A percentile compares a stretch with the other conserved stretches of the same genome.
These are phyloP conservation scores for Suillus plorans DNA, from an alignment of 768 basidiomycete species.

Conservation along the genomic window DNA sequence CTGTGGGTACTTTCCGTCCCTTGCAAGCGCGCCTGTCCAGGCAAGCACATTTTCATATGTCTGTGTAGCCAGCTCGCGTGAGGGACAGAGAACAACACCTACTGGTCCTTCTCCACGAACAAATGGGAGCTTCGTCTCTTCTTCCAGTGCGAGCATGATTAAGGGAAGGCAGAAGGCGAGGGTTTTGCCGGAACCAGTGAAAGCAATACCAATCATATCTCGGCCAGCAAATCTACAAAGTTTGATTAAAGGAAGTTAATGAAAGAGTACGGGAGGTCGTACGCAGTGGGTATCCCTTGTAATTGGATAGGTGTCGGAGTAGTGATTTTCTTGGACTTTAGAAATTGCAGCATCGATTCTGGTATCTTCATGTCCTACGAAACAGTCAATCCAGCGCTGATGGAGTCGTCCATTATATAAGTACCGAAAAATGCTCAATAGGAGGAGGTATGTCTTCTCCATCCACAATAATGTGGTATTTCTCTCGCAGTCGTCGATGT, in stretches of 20 bases:
- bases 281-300: constrained; percentile 96
- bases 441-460: constrained; percentile 93
- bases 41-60: constrained; percentile 92
- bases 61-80: constrained; percentile 93
- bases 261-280: constrained; percentile 29
- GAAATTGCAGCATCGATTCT: constrained; percentile 73
- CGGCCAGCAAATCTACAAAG: constrained; percentile 80
- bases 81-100: constrained; percentile 95
- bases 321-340: constrained; percentile 82
- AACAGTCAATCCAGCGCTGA: constrained; percentile 9
- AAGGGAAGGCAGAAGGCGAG: constrained; percentile 97
- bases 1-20: constrained; percentile 78
- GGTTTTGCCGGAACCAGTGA: constrained; percentile 98
- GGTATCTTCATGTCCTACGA: constrained; percentile 98
- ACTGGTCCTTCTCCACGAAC: constrained; percentile 94
- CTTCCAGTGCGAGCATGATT: constrained; percentile 95
- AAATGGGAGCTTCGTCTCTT: constrained; percentile 88
- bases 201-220: constrained; percentile 98
- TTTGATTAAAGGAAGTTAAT: constrained; percentile 14
- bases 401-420: constrained; percentile 8
- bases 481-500: constrained; percentile 75
- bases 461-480: constrained; percentile 93
- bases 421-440: constrained; percentile 82
- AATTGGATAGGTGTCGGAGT: constrained; percentile 94
- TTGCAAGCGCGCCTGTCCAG: constrained; percentile 83